phyloP scores from a whole-genome alignment of 768 basidiomycete species.

The Suillus tomentosus region DNA sequence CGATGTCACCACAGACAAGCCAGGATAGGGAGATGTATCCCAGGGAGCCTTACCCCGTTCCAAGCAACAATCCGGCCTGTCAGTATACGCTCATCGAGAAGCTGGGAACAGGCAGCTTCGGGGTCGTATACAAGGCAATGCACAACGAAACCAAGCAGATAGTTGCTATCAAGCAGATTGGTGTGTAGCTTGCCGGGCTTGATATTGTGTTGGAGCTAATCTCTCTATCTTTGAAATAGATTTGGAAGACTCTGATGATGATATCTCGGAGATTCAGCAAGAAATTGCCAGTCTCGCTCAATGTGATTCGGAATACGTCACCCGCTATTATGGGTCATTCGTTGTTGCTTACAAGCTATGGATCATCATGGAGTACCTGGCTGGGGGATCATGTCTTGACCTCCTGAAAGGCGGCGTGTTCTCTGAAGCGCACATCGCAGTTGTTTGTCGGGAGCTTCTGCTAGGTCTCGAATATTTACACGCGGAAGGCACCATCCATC shows the following conservation, averaged over 20 bases:
- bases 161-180: slow-evolving; percentile 98
- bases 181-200: slow-evolving; percentile 46
- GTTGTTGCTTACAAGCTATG: slow-evolving; percentile 96
- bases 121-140: slow-evolving; percentile 95
- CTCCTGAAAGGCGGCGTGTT: slow-evolving; percentile 90
- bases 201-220: slow-evolving; percentile 16
- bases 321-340: slow-evolving; percentile 95
- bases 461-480: slow-evolving; percentile 96
- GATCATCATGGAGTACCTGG: slow-evolving; percentile 99
- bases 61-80: slow-evolving; percentile 79
- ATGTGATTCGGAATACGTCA: slow-evolving; percentile 96
- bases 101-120: slow-evolving; percentile 96
- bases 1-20: slow-evolving; percentile 44
- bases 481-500: slow-evolving; percentile 92
- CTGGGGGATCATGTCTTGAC: slow-evolving; percentile 97
- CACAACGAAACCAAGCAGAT: slow-evolving; percentile 93
- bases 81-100: slow-evolving; percentile 94
- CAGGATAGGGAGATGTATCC: slow-evolving; percentile 42
- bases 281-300: slow-evolving; percentile 96
- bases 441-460: slow-evolving; percentile 91
- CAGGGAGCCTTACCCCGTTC: slow-evolving; percentile 67
- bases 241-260: slow-evolving; percentile 97
- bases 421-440: slow-evolving; percentile 91
- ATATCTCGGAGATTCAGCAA: slow-evolving; percentile 97
- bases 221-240: slow-evolving; percentile 48